These are phyloP conservation scores for Pythium coloratum DNA, from an alignment of 352 stramenopile species.

Conservation along the genomic window DNA sequence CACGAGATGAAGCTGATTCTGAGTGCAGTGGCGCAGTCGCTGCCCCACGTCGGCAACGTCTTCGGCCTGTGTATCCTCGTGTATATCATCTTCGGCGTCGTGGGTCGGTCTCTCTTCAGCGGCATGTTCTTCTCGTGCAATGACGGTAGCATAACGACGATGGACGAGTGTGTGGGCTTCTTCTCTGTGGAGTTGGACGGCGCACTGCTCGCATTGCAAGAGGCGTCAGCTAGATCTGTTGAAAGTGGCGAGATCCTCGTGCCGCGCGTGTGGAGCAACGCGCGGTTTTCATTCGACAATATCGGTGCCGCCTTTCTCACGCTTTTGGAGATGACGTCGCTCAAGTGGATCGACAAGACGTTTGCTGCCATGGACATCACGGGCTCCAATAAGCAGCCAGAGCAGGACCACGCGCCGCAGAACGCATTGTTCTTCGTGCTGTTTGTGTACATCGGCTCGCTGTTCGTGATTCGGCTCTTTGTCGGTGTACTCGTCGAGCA, in stretches of 20 bases:
- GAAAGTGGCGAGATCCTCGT: conserved; percentile 45
- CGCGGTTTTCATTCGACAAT: conserved; percentile 80
- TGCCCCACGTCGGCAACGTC: conserved; percentile 74
- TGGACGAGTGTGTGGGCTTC: conserved; percentile 57
- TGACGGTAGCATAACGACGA: conserved; percentile 36
- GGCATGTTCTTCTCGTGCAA: conserved; percentile 72
- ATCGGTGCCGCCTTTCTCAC: conserved; percentile 63
- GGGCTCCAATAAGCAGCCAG: conserved; percentile 43
- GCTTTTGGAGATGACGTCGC: conserved; percentile 76
- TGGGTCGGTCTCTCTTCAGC: conserved; percentile 67
- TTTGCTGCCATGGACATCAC: conserved; percentile 78
- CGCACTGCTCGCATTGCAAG: conserved; percentile 41
- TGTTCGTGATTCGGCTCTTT: conserved; percentile 81
- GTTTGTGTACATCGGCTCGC: conserved; percentile 72
- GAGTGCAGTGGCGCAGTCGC: conserved; percentile 61
- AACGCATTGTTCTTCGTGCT: conserved; percentile 71
- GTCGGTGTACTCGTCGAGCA: conserved; percentile 81
- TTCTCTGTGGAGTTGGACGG: conserved; percentile 51
- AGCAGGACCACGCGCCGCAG: conserved; percentile 43
- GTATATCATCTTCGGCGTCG: conserved; percentile 76
- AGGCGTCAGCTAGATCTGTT: conserved; percentile 38
- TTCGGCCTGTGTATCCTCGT: conserved; percentile 71
- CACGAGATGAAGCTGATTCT: conserved; percentile 79
- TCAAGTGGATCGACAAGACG: conserved; percentile 80
- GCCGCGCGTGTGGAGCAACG: conserved; percentile 65